Conservation (phyloP, 768 basidiomycete species). For the Hemileccinum impolitum region DNA sequence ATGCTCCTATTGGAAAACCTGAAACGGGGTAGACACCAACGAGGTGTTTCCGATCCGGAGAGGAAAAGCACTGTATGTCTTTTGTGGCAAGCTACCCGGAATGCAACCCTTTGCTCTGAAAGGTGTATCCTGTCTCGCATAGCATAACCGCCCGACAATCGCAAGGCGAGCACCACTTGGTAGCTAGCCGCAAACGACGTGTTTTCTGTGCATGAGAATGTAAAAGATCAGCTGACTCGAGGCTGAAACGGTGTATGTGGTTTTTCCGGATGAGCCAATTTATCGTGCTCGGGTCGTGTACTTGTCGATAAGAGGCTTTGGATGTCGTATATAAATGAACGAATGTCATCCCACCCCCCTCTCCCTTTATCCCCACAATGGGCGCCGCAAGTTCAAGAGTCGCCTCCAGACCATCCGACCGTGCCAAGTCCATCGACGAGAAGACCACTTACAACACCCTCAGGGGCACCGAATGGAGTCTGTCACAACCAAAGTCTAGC, state of each 20-base stretch:
- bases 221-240: not conserved
- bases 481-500: slow-evolving; percentile 37
- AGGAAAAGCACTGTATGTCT: too few species aligned
- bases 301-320: slow-evolving; percentile 18
- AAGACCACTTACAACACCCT: slow-evolving; percentile 8
- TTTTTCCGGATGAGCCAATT: not conserved
- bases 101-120: too few species aligned
- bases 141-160: too few species aligned
- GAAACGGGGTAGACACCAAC: not conserved
- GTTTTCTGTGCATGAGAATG: too few species aligned
- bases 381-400: slow-evolving; percentile 26
- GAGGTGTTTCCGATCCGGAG: too few species aligned
- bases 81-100: too few species aligned
- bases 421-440: slow-evolving; percentile 24
- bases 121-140: too few species aligned
- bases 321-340: slow-evolving; percentile 26
- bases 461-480: not conserved
- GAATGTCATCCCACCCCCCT: slow-evolving; percentile 10
- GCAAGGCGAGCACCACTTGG: too few species aligned
- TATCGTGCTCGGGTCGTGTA: slow-evolving; percentile 12
- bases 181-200: too few species aligned
- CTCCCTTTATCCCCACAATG: slow-evolving; percentile 15
- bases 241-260: too few species aligned
- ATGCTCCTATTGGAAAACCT: not conserved
- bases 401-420: slow-evolving; percentile 19